Evolutionary conservation across 2,329 filamentous ascomycete species (phyloP).

Genomic region (Aspergillus sp.): DNA sequence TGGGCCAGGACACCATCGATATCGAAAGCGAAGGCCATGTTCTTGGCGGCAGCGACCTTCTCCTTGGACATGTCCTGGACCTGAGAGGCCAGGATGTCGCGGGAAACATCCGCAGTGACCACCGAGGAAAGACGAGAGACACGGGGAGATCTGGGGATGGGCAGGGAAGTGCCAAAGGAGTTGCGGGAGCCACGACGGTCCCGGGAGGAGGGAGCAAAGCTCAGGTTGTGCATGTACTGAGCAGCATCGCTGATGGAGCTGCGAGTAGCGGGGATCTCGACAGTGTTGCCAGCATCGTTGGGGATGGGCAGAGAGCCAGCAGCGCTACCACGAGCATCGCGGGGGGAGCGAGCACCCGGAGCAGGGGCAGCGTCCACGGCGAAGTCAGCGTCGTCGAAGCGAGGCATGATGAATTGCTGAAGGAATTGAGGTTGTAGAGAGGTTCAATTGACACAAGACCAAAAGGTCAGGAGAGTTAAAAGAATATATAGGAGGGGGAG

Average conservation of each 20-base stretch:
- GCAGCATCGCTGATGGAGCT: constrained; percentile 69
- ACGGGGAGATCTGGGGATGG: constrained; percentile 71
- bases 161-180: constrained; percentile 72
- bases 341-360: constrained; percentile 26
- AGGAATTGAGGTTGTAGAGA: not conserved
- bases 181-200: constrained; percentile 71
- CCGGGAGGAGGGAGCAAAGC: constrained; percentile 66
- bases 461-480: not conserved
- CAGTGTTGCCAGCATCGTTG: constrained; percentile 52
- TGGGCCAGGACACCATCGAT: constrained; percentile 73
- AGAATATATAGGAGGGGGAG: constrained; percentile 5
- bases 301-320: constrained; percentile 44
- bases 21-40: constrained; percentile 77
- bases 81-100: constrained; percentile 69
- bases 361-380: constrained; percentile 40
- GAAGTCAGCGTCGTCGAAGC: constrained; percentile 61
- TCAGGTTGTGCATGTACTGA: constrained; percentile 73
- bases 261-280: constrained; percentile 70
- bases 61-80: constrained; percentile 67
- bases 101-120: constrained; percentile 54
- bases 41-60: constrained; percentile 70
- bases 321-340: constrained; percentile 29
- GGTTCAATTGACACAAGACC: not conserved
- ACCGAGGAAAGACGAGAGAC: constrained; percentile 68
- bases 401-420: constrained; percentile 55